A percentile compares a stretch with the other conserved stretches of the same genome.
Evolutionary conservation across 176 grass and related monocot genomes (phyloP).

Genomic region (Zoysia japonica): DNA sequence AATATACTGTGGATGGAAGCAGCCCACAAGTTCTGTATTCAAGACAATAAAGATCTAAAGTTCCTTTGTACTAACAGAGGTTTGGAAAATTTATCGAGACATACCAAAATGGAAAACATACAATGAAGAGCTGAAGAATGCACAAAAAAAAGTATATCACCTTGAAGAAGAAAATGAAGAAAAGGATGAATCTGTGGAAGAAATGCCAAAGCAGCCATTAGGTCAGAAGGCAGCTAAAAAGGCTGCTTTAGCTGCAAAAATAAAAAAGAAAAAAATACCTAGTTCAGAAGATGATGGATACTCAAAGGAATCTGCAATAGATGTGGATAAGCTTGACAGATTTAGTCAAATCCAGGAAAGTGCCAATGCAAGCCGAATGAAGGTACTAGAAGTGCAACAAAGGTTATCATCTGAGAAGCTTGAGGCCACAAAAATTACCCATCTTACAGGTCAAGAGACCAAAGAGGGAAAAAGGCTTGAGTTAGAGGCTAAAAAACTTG

Average conservation of each 20-base stretch:
- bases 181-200: not conserved
- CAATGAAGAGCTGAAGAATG: no score
- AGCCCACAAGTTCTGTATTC: no score
- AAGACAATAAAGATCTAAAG: not conserved
- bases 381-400: not conserved
- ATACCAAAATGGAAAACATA: no score
- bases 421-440: not conserved
- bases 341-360: not conserved
- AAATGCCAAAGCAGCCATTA: not conserved
- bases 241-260: not conserved
- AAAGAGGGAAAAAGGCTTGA: not conserved
- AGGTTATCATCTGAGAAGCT: not conserved
- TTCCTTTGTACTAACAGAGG: no score
- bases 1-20: no score
- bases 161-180: no score
- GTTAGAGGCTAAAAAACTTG: not conserved
- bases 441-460: not conserved
- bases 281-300: not conserved
- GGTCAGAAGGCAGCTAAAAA: not conserved
- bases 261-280: no score
- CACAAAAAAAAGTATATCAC: no score
- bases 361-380: not conserved
- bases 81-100: no score
- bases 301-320: not conserved
- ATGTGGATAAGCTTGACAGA: not conserved